Percentiles rank a stretch among this genome's conserved stretches.
Evolutionary conservation across 371 early-diverging fungal genomes (phyloP).

Genomic region (Actinomucor elegans): DNA sequence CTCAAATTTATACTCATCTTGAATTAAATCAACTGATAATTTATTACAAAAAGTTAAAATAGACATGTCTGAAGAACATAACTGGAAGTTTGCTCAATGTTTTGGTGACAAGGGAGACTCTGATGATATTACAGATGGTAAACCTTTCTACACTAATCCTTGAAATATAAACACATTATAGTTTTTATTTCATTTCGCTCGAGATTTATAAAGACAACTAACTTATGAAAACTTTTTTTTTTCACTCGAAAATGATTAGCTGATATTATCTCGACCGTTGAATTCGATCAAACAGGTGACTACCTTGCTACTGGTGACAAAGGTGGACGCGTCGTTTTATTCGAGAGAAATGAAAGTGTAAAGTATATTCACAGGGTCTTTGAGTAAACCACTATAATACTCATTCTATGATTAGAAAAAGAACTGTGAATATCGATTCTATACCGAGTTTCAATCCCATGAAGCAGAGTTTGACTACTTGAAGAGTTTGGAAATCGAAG

Average conservation of each 20-base stretch:
- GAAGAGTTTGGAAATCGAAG: constrained; percentile 98
- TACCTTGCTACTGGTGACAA: constrained; percentile 97
- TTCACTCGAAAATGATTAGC: constrained; percentile 51
- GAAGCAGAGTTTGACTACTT: constrained; percentile 99
- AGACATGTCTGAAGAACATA: constrained; percentile 16
- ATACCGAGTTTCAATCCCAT: constrained; percentile 99
- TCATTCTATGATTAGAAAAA: constrained; percentile 75
- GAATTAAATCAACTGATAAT: neutral
- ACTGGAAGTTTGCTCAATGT: constrained; percentile 97
- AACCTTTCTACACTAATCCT: neutral
- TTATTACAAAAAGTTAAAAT: too few species aligned
- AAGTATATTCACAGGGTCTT: constrained; percentile 21
- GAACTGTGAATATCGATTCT: constrained; percentile 98
- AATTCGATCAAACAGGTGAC: constrained; percentile 97
- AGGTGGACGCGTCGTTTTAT: constrained; percentile 96
- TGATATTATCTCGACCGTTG: constrained; percentile 98
- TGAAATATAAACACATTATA: too few species aligned
- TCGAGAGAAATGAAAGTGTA: constrained; percentile 96
- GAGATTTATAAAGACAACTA: too few species aligned
- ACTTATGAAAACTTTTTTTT: too few species aligned
- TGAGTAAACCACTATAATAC: neutral
- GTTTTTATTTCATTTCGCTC: too few species aligned
- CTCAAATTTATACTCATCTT: neutral
- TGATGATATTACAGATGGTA: constrained; percentile 97
- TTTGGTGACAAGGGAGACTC: constrained; percentile 98